These are phyloP conservation scores for Sclerotinia glacialis DNA, from an alignment of 2,329 filamentous ascomycete genomes.

Conservation along the genomic window DNA sequence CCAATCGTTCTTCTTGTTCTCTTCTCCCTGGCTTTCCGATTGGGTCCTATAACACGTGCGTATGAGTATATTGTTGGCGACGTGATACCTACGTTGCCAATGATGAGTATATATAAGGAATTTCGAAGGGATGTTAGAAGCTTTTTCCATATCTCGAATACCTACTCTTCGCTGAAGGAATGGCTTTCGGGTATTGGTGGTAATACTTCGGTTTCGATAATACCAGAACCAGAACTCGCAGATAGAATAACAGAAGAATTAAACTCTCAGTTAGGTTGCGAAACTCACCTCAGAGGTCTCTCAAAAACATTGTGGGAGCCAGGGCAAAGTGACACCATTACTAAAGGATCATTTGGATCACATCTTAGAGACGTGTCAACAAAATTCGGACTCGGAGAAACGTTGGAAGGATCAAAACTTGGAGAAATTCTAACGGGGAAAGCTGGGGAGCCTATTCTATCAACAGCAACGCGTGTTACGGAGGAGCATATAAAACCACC, in stretches of 20 bases:
- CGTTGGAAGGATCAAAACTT: constrained; percentile 2
- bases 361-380: neutral
- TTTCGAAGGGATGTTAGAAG: neutral
- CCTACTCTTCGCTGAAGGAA: neutral
- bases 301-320: neutral
- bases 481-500: neutral
- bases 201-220: neutral
- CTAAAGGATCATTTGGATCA: neutral
- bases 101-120: neutral
- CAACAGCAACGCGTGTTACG: neutral
- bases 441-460: neutral
- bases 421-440: neutral
- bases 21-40: too few relatives aligned
- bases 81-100: neutral
- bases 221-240: constrained; percentile 6
- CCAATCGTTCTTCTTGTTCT: neutral
- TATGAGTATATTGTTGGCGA: neutral
- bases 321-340: too few relatives aligned
- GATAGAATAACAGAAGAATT: neutral
- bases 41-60: neutral
- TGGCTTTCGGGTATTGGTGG: neutral
- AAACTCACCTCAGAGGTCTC: neutral
- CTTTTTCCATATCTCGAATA: neutral
- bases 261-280: neutral
- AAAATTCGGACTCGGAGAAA: neutral